Conservation (phyloP, 257 asterid species). For the Penstemon davidsonii region DNA sequence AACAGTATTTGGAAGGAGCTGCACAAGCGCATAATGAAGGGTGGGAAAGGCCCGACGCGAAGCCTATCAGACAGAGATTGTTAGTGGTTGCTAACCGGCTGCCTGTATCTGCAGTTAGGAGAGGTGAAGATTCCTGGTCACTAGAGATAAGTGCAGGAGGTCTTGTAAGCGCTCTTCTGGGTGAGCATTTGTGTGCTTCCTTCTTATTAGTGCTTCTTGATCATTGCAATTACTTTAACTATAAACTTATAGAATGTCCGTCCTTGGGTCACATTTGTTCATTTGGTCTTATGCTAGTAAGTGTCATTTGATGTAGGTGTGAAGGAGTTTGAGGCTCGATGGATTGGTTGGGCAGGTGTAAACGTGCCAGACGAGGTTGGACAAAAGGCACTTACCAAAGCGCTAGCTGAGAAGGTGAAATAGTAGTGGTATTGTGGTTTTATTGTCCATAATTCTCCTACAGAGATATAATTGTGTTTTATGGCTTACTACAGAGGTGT, state of each 20-base stretch:
- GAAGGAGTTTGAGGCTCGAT: slow-evolving; percentile 85
- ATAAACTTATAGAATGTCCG: not conserved
- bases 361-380: slow-evolving; percentile 92
- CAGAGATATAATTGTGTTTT: slow-evolving; percentile 8
- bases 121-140: slow-evolving; percentile 91
- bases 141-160: slow-evolving; percentile 99
- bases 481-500: slow-evolving; percentile 60
- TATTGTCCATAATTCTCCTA: slow-evolving; percentile 7
- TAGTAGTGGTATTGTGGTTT: slow-evolving; percentile 17
- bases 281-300: slow-evolving; percentile 28
- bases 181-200: slow-evolving; percentile 42
- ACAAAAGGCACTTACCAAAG: slow-evolving; percentile 71
- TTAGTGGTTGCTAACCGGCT: slow-evolving; percentile 96
- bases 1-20: slow-evolving; percentile 65
- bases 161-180: slow-evolving; percentile 92
- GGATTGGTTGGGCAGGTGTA: slow-evolving; percentile 99
- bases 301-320: slow-evolving; percentile 52
- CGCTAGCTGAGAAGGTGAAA: slow-evolving; percentile 83
- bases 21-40: slow-evolving; percentile 53
- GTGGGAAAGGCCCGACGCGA: slow-evolving; percentile 62
- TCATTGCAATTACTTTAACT: slow-evolving; percentile 10
- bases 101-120: slow-evolving; percentile 94
- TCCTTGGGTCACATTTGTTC: slow-evolving; percentile 10
- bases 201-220: slow-evolving; percentile 17
- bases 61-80: slow-evolving; percentile 66